These are phyloP conservation scores for Metschnikowia corniflorae DNA, from an alignment of 805 yeast species.

Conservation along the genomic window DNA sequence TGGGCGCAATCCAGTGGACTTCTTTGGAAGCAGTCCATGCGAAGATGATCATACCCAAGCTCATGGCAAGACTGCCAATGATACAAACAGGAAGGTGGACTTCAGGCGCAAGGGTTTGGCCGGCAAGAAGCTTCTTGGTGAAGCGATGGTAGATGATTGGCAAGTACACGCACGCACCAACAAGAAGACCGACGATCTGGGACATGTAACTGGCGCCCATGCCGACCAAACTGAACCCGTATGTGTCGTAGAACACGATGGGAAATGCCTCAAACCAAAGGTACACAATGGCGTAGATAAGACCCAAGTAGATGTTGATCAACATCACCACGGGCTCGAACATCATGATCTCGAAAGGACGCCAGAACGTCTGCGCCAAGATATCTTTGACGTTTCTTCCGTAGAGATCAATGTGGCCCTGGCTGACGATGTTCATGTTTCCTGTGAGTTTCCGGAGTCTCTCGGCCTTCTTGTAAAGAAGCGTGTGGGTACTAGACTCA, in stretches of 20 bases:
- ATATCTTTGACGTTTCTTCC: slow-evolving; percentile 19
- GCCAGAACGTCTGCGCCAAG: slow-evolving; percentile 36
- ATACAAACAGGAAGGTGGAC: slow-evolving; percentile 31
- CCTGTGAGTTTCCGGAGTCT: slow-evolving; percentile 50
- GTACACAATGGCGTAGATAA: slow-evolving; percentile 51
- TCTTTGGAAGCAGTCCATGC: slow-evolving; percentile 20
- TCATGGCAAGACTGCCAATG: slow-evolving; percentile 21
- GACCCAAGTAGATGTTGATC: slow-evolving; percentile 48
- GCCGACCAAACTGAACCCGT: slow-evolving; percentile 47
- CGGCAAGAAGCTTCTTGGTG: slow-evolving; percentile 21
- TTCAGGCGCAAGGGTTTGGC: slow-evolving; percentile 36
- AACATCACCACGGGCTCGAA: slow-evolving; percentile 56
- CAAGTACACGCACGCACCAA: slow-evolving; percentile 35
- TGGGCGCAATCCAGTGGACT: slow-evolving; percentile 21
- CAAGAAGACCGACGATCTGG: slow-evolving; percentile 42
- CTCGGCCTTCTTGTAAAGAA: slow-evolving; percentile 45
- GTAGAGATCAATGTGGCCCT: slow-evolving; percentile 34
- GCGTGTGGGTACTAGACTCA: slow-evolving; percentile 43
- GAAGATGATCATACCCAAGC: slow-evolving; percentile 22
- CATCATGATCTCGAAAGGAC: slow-evolving; percentile 49
- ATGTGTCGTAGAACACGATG: slow-evolving; percentile 43
- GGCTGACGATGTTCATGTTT: slow-evolving; percentile 40
- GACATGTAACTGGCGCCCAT: slow-evolving; percentile 47
- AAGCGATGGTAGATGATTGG: slow-evolving; percentile 23
- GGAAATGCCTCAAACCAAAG: slow-evolving; percentile 64